Evolutionary conservation across 2,329 filamentous ascomycete genomes (phyloP).

Genomic region (Xylaria sp.): DNA sequence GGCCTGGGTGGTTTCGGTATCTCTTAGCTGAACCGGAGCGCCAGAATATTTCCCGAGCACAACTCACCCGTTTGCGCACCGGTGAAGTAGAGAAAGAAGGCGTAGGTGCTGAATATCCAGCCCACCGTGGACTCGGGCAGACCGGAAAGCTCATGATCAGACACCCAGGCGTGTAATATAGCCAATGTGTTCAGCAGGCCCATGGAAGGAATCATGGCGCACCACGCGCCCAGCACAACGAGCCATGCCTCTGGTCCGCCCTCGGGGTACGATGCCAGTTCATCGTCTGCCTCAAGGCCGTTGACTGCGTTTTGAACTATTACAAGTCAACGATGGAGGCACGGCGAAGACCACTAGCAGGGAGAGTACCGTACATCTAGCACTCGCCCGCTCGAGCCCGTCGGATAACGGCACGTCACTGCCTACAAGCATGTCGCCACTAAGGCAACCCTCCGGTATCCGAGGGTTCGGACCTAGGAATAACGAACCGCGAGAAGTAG

Average conservation of each 20-base stretch:
- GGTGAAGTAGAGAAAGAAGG: constrained; percentile 26
- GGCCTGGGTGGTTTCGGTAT: neutral
- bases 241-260: constrained; percentile 25
- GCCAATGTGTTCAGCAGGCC: constrained; percentile 22
- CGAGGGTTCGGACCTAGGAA: neutral
- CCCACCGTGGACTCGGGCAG: constrained; percentile 18
- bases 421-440: neutral
- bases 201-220: constrained; percentile 26
- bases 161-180: constrained; percentile 25
- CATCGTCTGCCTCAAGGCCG: constrained; percentile 3
- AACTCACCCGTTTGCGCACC: constrained; percentile 23
- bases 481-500: neutral
- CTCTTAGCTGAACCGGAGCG: neutral
- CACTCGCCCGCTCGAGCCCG: neutral
- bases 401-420: neutral
- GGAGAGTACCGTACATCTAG: neutral
- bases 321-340: neutral
- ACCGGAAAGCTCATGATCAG: constrained; percentile 12
- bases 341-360: no score
- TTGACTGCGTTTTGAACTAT: neutral
- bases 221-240: constrained; percentile 23
- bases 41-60: neutral
- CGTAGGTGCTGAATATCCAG: constrained; percentile 27
- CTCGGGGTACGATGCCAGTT: constrained; percentile 19
- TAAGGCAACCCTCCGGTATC: no score